Evolutionary conservation across 176 grass and related monocot species (phyloP).

Genomic region (Aegilops speltoides): DNA sequence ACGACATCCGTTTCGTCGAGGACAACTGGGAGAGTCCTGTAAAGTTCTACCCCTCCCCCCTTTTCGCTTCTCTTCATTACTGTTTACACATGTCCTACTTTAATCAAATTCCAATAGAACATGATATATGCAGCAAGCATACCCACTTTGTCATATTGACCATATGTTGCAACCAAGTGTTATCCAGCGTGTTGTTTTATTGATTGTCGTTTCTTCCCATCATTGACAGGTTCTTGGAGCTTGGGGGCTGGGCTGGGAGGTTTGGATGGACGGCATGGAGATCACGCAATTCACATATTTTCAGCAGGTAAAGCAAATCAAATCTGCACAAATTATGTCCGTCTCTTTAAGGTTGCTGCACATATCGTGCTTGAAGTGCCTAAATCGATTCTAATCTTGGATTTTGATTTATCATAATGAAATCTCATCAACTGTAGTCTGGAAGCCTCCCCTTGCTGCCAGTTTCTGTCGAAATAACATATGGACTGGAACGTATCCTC

Average conservation of each 20-base stretch:
- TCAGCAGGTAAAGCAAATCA: conserved; percentile 64
- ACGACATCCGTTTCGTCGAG: conserved; percentile 97
- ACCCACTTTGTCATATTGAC: not conserved
- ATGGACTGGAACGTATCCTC: conserved; percentile 97
- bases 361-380: not conserved
- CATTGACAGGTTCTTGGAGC: conserved; percentile 82
- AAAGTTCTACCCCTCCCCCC: conserved; percentile 7
- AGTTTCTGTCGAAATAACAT: conserved; percentile 96
- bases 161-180: too few species aligned
- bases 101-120: not conserved
- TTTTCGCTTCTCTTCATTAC: not conserved
- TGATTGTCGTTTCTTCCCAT: not conserved
- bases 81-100: not conserved
- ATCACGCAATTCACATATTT: conserved; percentile 99
- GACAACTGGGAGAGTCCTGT: conserved; percentile 99
- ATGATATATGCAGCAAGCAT: not conserved
- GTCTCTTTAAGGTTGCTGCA: too few species aligned
- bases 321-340: too few species aligned
- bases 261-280: conserved; percentile 99
- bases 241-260: conserved; percentile 97
- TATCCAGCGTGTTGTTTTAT: not conserved
- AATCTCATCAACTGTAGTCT: conserved; percentile 54
- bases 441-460: conserved; percentile 87
- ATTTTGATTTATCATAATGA: not conserved
- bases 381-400: not conserved